Conservation (phyloP, 768 basidiomycete species). For the Leucosporidium scottii region DNA sequence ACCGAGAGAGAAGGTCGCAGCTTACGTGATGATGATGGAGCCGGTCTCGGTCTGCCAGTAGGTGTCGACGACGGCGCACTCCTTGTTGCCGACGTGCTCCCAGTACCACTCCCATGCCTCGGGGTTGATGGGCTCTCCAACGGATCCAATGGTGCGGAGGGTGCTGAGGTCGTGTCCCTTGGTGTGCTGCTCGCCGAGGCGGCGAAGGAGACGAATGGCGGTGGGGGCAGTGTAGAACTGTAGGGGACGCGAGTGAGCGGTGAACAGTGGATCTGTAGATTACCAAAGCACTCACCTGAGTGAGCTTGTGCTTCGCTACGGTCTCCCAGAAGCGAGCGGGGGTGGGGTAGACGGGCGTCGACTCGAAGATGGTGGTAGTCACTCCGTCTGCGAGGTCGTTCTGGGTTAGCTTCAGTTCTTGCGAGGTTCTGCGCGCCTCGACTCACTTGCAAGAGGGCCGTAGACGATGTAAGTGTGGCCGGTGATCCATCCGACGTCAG, state of each 20-base stretch:
- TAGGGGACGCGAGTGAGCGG: conserved; percentile 38
- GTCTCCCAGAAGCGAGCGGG: conserved; percentile 95
- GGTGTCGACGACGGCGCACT: conserved; percentile 56
- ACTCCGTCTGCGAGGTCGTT: conserved; percentile 41
- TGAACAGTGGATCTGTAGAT: conserved; percentile 7
- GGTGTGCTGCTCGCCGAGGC: conserved; percentile 79
- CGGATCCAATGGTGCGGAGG: conserved; percentile 79
- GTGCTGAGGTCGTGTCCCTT: conserved; percentile 70
- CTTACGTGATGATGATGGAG: conserved; percentile 72
- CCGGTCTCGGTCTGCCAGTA: conserved; percentile 96
- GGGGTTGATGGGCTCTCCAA: conserved; percentile 98
- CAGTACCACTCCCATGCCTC: conserved; percentile 99
- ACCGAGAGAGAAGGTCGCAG: background rate
- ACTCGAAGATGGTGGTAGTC: conserved; percentile 71
- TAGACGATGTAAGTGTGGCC: conserved; percentile 74
- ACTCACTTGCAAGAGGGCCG: conserved; percentile 63
- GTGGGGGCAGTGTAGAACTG: conserved; percentile 92
- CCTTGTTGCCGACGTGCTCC: conserved; percentile 76
- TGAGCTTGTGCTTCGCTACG: conserved; percentile 84
- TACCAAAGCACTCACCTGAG: conserved; percentile 51
- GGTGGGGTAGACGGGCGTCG: conserved; percentile 92
- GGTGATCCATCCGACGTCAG: conserved; percentile 98
- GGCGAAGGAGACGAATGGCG: conserved; percentile 83
- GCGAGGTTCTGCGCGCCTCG: no score
- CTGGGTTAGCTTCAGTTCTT: no score